A percentile compares a stretch with the other conserved stretches of the same genome.
Conservation (phyloP, 306 rosid species). For the Cicer arietinum region DNA sequence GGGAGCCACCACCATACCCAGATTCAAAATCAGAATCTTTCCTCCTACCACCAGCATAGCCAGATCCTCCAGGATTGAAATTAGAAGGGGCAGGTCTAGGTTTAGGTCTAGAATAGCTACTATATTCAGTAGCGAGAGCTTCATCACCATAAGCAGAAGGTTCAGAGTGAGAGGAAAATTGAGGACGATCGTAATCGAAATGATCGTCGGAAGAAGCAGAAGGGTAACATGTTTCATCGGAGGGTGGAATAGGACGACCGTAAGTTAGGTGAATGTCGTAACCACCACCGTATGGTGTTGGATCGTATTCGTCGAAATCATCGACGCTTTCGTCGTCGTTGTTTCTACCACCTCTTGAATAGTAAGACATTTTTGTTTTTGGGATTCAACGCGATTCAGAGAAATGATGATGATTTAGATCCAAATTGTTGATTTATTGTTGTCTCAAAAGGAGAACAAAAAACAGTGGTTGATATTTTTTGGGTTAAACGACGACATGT, state of each 20-base stretch:
- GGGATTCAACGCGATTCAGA: neutral
- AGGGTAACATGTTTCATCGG: constrained; percentile 73
- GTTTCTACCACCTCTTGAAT: constrained; percentile 22
- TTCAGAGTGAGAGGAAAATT: constrained; percentile 54
- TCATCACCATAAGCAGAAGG: constrained; percentile 79
- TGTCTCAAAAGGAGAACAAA: too few relatives aligned
- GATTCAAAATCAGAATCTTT: constrained; percentile 36
- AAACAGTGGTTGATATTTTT: too few relatives aligned
- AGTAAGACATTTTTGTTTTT: constrained; percentile 40
- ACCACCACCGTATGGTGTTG: constrained; percentile 72
- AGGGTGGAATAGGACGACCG: constrained; percentile 65
- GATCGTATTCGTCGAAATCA: constrained; percentile 61
- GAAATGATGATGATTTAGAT: neutral
- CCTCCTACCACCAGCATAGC: constrained; percentile 21
- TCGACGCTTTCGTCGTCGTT: constrained; percentile 34
- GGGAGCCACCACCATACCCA: constrained; percentile 33
- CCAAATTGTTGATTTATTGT: too few relatives aligned
- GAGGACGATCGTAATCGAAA: constrained; percentile 84
- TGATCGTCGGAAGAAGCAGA: constrained; percentile 40
- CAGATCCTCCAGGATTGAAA: constrained; percentile 35
- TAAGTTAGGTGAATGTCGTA: constrained; percentile 59
- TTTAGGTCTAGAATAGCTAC: constrained; percentile 69
- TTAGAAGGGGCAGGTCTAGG: constrained; percentile 55
- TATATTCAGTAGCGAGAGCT: constrained; percentile 71
- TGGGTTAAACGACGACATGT: too few relatives aligned